Evolutionary conservation across 495 filamentous ascomycete genomes (phyloP), one percentile per base, ranked within the genome.

Genomic region (Chlorociboria aeruginascens): DNA sequence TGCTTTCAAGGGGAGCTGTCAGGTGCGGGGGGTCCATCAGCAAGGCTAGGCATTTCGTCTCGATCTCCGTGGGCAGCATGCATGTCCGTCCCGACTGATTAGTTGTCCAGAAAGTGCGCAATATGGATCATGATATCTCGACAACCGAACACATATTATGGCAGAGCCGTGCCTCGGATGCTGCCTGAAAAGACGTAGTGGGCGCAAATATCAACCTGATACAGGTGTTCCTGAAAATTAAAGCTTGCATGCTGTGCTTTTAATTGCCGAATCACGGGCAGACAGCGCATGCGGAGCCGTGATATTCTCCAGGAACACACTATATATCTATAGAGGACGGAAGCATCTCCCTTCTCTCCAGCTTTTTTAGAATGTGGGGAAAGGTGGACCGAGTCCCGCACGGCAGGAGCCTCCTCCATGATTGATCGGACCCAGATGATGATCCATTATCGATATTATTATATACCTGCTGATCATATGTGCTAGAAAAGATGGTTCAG

Each of bases 171-270:
- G n/a, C 13, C 11, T 17, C 36, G 36, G 20, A 25, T 25, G 20
- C 20, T 25, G 20, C 20, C 20, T 25, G 20, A 25, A 2, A 25
- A 25, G 2, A 25, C 20, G 20, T 25, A 25, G 20, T 25, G 20
- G 12, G 14, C 28, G 31, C 32, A 47, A 29, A 52, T 39, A 47
- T 52, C 50, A 47, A 52, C 48, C 38, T 52, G 50, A 48, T 47
- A 52, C 43, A 43, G 31, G 39, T 25, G 31, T 52, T 44, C 50
- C 39, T 43, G 50, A 38, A 46, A 46, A 34, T 45, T 46, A 52
- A 48, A 48, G 50, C 13, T 8, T 52, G 43, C 49, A 51, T 46
- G 46, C 41, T 32, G 16, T 32, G 20, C 12, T 35, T 47, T 7
- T 38, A 47, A 37, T 37, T 3, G 42, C 17, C 44, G 30, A 42